phyloP scores from a whole-genome alignment of 148 eudicot genomes.

The Chenopodium formosanum region DNA sequence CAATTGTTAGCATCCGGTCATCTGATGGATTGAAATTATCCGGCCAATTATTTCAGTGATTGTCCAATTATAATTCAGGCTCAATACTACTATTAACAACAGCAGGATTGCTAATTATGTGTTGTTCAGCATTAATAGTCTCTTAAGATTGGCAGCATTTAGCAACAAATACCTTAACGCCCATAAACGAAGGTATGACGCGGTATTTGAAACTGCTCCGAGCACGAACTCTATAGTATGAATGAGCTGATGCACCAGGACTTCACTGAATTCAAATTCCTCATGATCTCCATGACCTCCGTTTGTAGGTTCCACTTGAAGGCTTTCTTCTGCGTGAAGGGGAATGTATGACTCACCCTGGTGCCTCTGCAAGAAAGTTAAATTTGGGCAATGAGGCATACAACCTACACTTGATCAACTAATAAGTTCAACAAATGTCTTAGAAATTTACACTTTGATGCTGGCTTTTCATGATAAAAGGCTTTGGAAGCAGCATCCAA shows the following conservation, averaged over 20 bases:
- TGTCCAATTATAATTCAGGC: background rate
- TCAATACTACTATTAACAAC: background rate
- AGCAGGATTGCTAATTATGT: background rate
- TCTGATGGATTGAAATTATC: background rate
- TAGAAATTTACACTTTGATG: slow-evolving; percentile 55
- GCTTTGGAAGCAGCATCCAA: slow-evolving; percentile 98
- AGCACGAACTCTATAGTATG: slow-evolving; percentile 97
- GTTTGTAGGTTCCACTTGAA: slow-evolving; percentile 54
- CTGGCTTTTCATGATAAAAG: slow-evolving; percentile 77
- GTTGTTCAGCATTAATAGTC: background rate
- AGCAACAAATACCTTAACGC: slow-evolving; percentile 69
- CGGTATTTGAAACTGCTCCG: slow-evolving; percentile 97
- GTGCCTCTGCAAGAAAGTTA: slow-evolving; percentile 64
- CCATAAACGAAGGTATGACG: slow-evolving; percentile 98
- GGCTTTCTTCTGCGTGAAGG: slow-evolving; percentile 59
- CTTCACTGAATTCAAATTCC: slow-evolving; percentile 96
- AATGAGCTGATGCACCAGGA: slow-evolving; percentile 91
- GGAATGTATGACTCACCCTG: slow-evolving; percentile 70
- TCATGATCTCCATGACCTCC: slow-evolving; percentile 77
- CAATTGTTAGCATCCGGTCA: background rate
- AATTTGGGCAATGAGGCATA: slow-evolving; percentile 14
- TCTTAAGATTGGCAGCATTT: background rate
- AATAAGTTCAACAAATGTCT: slow-evolving; percentile 4
- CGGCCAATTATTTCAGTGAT: background rate
- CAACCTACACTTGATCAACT: background rate